phyloP scores from a whole-genome alignment of 2,329 filamentous ascomycete genomes.

The Tolypocladium inflatum region DNA sequence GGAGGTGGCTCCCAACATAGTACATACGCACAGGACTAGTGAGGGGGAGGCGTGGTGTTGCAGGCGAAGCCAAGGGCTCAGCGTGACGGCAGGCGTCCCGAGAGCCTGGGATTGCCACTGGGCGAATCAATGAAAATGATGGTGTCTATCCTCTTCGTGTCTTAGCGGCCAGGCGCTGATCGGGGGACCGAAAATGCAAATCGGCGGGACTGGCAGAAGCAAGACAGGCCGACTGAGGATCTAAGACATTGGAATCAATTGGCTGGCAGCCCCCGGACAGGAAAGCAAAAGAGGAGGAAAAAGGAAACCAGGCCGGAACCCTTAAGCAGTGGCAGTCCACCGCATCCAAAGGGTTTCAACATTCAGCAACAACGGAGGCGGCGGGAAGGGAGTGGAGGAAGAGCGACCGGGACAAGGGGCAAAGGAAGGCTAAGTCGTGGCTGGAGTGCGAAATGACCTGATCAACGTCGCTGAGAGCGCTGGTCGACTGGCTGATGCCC shows the following conservation, averaged over 20 bases:
- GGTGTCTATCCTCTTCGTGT: conserved; percentile 1
- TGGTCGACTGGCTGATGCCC: not conserved
- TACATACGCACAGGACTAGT: not conserved
- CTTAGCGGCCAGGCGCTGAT: conserved; percentile 3
- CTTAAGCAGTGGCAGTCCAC: not conserved
- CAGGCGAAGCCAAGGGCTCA: not conserved
- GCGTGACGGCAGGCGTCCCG: conserved; percentile 2
- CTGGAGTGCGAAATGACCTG: not conserved
- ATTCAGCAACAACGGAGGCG: not conserved
- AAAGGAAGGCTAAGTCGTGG: not conserved
- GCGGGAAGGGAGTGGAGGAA: not conserved
- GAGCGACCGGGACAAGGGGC: not conserved
- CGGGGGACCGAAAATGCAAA: conserved; percentile 1
- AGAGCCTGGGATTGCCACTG: conserved; percentile 3
- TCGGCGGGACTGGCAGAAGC: not conserved
- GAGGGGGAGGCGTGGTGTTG: not conserved
- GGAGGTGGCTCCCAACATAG: not conserved
- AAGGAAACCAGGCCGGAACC: not conserved
- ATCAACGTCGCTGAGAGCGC: not conserved
- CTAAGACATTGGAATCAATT: conserved; percentile 6
- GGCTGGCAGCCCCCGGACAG: conserved; percentile 1
- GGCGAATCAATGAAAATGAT: not conserved
- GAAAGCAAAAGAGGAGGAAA: not conserved
- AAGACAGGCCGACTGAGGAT: conserved; percentile 1
- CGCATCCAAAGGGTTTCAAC: not conserved